A percentile compares a stretch with the other conserved stretches of the same genome.
phyloP scores from a whole-genome alignment of 352 stramenopile genomes.

The Globisporangium yorkense region DNA sequence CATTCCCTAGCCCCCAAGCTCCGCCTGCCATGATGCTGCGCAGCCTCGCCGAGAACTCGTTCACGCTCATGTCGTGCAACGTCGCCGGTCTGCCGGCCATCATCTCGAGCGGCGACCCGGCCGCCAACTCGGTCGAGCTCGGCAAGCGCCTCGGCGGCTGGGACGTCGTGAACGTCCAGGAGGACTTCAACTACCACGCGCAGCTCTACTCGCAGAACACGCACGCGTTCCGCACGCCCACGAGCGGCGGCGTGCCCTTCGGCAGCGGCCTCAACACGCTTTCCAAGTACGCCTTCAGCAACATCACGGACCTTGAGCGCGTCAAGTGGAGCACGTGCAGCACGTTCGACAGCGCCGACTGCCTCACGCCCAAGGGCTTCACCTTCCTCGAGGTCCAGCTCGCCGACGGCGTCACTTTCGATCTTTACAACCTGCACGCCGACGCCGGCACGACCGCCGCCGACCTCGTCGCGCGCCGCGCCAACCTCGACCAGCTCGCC shows the following conservation, averaged over 20 bases:
- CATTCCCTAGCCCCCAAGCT: background rate
- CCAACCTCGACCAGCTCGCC: conserved; percentile 40
- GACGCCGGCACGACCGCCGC: conserved; percentile 25
- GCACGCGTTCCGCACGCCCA: conserved; percentile 34
- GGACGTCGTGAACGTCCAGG: conserved; percentile 31
- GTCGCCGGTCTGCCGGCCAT: conserved; percentile 36
- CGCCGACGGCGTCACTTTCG: conserved; percentile 29
- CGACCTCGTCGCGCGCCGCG: conserved; percentile 24
- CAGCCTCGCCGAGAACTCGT: conserved; percentile 26
- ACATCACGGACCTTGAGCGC: conserved; percentile 27
- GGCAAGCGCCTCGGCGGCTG: conserved; percentile 32
- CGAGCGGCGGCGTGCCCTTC: conserved; percentile 37
- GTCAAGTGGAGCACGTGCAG: conserved; percentile 42
- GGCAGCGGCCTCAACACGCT: conserved; percentile 44
- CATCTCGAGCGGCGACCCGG: conserved; percentile 39
- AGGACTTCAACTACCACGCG: conserved; percentile 41
- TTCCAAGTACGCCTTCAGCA: conserved; percentile 34
- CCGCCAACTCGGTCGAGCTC: conserved; percentile 38
- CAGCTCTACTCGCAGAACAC: conserved; percentile 35
- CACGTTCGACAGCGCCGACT: conserved; percentile 38
- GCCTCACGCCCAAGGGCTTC: conserved; percentile 54
- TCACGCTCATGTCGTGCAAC: conserved; percentile 40
- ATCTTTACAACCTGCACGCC: conserved; percentile 51
- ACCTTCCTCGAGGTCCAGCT: conserved; percentile 36
- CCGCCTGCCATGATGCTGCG: conserved; percentile 15